These are phyloP conservation scores for Ustilago xerochloae DNA, from an alignment of 1,284 basidiomycete genomes.

Conservation along the genomic window DNA sequence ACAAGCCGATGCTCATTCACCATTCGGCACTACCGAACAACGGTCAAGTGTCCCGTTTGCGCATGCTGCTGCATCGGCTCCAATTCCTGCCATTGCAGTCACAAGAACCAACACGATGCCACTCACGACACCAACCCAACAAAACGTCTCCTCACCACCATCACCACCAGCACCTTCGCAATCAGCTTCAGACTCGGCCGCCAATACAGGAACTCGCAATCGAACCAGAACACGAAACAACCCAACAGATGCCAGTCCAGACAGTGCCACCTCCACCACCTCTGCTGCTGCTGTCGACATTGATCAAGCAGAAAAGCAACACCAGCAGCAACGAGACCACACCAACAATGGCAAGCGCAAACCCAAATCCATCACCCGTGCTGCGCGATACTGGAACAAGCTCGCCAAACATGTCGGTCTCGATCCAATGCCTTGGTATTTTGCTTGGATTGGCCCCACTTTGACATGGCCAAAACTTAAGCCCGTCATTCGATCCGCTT, in stretches of 20 bases:
- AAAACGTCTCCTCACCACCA: neutral
- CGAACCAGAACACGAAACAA: conserved; percentile 9
- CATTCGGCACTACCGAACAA: neutral
- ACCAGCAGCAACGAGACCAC: neutral
- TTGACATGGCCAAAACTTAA: conserved; percentile 69
- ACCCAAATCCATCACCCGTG: neutral
- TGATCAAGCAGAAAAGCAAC: conserved; percentile 23
- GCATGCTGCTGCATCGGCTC: too few species aligned
- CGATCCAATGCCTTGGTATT: conserved; percentile 30
- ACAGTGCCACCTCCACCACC: neutral
- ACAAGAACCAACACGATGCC: neutral
- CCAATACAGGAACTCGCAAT: conserved; percentile 8
- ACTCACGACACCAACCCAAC: neutral
- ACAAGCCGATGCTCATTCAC: neutral
- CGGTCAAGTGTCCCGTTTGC: too few species aligned
- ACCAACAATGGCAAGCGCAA: conserved; percentile 33
- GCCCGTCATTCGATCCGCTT: conserved; percentile 75
- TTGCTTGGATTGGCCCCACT: conserved; percentile 48
- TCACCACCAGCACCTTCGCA: neutral
- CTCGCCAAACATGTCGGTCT: conserved; percentile 25
- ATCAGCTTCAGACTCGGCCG: neutral
- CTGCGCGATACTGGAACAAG: conserved; percentile 7
- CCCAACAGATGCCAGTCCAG: too few species aligned
- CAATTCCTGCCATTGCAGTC: conserved; percentile 18
- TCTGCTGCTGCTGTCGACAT: conserved; percentile 5